Base-by-base conservation (phyloP, 495 filamentous ascomycete species). In the Sabuloglossum arenarium region DNA sequence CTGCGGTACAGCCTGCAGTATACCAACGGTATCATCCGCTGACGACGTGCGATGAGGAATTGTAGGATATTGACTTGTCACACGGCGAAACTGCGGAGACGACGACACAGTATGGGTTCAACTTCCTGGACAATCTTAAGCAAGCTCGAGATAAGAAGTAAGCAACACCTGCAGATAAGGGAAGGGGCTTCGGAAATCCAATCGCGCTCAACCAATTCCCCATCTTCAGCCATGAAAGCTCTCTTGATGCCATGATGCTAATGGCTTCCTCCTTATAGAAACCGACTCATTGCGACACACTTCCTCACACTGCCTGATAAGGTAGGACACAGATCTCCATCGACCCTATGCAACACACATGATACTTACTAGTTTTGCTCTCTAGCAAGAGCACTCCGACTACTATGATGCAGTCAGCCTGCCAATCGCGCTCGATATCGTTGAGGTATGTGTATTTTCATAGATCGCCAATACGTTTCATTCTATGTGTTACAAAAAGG, bases 61-160 rank as follows among this genome's bases (percentile, higher is more conserved):
- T 43, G 31, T 29, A 59, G 42, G 58, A 43, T 39, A 56, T 45
- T 23, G 55, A 49, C 43, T 45, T 32, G 55, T 28, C 55, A 3
- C 62, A 71, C 23, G 71, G 72, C 57, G 79, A 84, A 64, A 81
- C 70, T 37, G 59, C 64, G 32, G 78, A 81, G 68, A 75, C 75
- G 31, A 85, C 82, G n/a, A 80, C 79, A 4, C 68, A 78, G 56
- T 73, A 74, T 60, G 84, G 84, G n/a, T 63, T 84, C 54, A 71
- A 69, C 57, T 77, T 87, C 56, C 61, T 87, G 8, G 75, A 81
- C 51, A 76, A 75, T 61, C 73, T 87, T 64, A 77, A 75, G 60
- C 70, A 74, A 54, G 79, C 81, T 11, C 77, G 73, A 59, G 84
- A 87, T 66, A 88, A 87, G 69, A 79, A 73, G 84, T 86, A 71